Base-by-base conservation (phyloP, 192 early-diverging fungal species). In the Coemansia sp. region DNA sequence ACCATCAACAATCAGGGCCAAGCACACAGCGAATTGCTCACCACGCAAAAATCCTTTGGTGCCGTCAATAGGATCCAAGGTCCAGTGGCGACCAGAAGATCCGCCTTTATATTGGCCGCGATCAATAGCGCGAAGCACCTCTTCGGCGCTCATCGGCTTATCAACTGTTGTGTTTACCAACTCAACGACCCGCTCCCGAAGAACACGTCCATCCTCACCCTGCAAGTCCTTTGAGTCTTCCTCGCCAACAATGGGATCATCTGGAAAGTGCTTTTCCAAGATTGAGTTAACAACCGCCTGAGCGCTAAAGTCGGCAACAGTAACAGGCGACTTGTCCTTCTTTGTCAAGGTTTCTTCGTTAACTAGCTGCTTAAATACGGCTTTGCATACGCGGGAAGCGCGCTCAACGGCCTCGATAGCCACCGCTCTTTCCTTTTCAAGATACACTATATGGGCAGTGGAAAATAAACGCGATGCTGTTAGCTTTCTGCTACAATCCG, bases 11-110 rank as follows among this genome's bases (percentile, higher is more conserved):
- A 98, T 86, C 43, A 97, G 78, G 14, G 94, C 92, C 26, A 99
- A 80, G 61, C 95, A 97, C 3, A 99, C 94, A 0, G 95, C 94
- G 77, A 84, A 99, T 80, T 99, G 97, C 65, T 93, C 94, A 52
- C 95, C 94, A 46, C 97, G 84, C 68, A 99, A 72, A 63, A 99
- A 99, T 18, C 97, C 97, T 69, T 95, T 97, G 23, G 97, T 99
- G n/a, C 97, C 97, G 72, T 99, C 94, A 71, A 90, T 85, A 10
- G 90, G 90, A 63, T 91, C 90, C 36, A 91, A 80, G n/a, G 88
- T 86, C 90, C 90, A 91, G 61, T 82, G 78, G 39, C 94, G 84
- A 20, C 89, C 92, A 38, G 69, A 66, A 1, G 85, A 30, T 3
- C 93, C 92, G 16, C 92, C 93, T 11, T 62, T 86, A 69, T 86